Base-by-base conservation (phyloP, 805 yeast genomes). In the Tetrapisispora arboricola region DNA sequence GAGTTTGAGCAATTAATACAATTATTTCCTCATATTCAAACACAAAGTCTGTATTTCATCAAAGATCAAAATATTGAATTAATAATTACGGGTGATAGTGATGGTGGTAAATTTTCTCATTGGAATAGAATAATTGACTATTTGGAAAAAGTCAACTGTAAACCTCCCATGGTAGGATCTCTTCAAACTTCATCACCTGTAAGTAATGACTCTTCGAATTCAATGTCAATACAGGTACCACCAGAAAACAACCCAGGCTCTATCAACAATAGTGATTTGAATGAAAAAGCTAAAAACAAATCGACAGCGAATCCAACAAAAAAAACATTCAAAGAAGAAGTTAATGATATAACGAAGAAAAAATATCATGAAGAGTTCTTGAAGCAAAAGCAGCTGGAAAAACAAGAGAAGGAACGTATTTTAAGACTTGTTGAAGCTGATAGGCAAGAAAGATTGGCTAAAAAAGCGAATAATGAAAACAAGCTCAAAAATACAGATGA, bases 21-120 rank as follows among this genome's bases (percentile, higher is more conserved):
- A 45, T 61, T 80, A n/a, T 78, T 77, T 46, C 76, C 76, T 2
- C 60, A 66, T 15, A 62, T 70, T 7, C 51, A 50, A 0, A 65
- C 70, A 3, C 88, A 88, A 1, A 69, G 83, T 46, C 61, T 80
- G 19, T 70, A 74, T 50, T 60, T 80, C 12, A 65, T 83, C n/a
- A 60, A 57, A 26, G 60, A 64, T 10, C 76, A 80, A 6, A 54
- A 61, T 30, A 63, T 77, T 5, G 38, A 39, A 34, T 15, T 39
- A 15, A 19, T 39, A 21, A 39, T 39, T 6, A 36, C 36, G 20
- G 42, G 42, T 17, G 34, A 33, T 7, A 39, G 32, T 33, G 42
- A 31, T 16, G n/a, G 25, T 28, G 42, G 34, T 16, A 33, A 39
- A 5, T 39, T 39, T 22, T 39, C 42, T 6, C 42, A 39, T 29